phyloP scores from a whole-genome alignment of 106 monocot genomes.

The Allium sativum region DNA sequence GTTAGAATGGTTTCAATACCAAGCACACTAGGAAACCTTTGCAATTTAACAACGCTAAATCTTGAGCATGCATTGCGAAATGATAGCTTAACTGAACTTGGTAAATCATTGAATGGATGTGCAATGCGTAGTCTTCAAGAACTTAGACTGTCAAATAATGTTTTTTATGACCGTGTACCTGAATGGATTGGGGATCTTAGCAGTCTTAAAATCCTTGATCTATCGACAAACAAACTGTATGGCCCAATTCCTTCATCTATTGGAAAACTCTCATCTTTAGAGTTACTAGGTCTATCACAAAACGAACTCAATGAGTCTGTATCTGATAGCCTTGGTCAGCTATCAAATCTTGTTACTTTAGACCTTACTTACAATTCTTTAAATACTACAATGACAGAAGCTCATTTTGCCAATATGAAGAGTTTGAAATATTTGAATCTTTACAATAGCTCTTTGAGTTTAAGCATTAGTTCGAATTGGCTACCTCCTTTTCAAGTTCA shows the following conservation, averaged over 20 bases:
- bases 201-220: neutral
- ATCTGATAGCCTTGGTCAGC: neutral
- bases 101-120: neutral
- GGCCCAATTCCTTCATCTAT: neutral
- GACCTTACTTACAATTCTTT: neutral
- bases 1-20: neutral
- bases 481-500: neutral
- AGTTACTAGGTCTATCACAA: too few relatives aligned
- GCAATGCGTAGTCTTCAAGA: neutral
- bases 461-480: neutral
- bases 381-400: neutral
- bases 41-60: neutral
- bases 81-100: neutral
- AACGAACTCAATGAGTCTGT: neutral
- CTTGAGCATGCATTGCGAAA: neutral
- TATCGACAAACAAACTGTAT: neutral
- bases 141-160: neutral
- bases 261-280: too few relatives aligned
- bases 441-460: neutral
- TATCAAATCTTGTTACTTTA: neutral
- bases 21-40: neutral
- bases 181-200: neutral
- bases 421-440: neutral
- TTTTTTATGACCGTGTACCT: neutral
- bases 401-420: neutral